Evolutionary conservation across 2,329 filamentous ascomycete genomes (phyloP).

Genomic region (Fusarium dlaminii): DNA sequence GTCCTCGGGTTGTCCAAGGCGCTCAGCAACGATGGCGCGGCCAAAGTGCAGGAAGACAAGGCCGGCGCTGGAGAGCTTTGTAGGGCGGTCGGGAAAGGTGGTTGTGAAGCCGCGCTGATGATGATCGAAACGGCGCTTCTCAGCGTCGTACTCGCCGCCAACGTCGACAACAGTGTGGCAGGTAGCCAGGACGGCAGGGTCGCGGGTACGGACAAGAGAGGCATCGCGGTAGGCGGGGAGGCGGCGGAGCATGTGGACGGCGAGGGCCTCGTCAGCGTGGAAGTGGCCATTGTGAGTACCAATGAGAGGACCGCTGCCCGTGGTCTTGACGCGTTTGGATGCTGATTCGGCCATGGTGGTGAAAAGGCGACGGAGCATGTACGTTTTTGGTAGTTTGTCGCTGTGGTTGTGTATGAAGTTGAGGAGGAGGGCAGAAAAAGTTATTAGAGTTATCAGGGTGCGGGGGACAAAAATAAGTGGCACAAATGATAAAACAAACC

Average conservation of each 20-base stretch:
- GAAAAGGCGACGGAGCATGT: constrained; percentile 47
- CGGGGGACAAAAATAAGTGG: constrained; percentile 12
- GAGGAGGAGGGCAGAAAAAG: constrained; percentile 5
- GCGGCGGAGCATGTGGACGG: constrained; percentile 92
- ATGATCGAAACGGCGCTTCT: constrained; percentile 87
- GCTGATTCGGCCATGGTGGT: constrained; percentile 67
- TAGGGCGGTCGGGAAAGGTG: constrained; percentile 83
- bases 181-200: constrained; percentile 77
- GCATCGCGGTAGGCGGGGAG: constrained; percentile 83
- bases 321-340: constrained; percentile 86
- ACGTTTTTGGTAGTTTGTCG: neutral
- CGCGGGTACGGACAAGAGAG: constrained; percentile 84
- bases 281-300: constrained; percentile 99
- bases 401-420: neutral
- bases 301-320: constrained; percentile 69
- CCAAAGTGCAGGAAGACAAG: constrained; percentile 98
- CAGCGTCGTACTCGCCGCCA: constrained; percentile 89
- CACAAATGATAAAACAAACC: neutral
- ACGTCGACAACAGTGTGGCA: constrained; percentile 98
- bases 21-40: constrained; percentile 77
- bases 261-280: constrained; percentile 97
- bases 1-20: constrained; percentile 63
- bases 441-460: constrained; percentile 4
- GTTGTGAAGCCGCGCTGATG: constrained; percentile 92
- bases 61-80: constrained; percentile 93